These are phyloP conservation scores for Plasmodium falciparum DNA, from an alignment of 169 alveolate species.

Conservation along the genomic window DNA sequence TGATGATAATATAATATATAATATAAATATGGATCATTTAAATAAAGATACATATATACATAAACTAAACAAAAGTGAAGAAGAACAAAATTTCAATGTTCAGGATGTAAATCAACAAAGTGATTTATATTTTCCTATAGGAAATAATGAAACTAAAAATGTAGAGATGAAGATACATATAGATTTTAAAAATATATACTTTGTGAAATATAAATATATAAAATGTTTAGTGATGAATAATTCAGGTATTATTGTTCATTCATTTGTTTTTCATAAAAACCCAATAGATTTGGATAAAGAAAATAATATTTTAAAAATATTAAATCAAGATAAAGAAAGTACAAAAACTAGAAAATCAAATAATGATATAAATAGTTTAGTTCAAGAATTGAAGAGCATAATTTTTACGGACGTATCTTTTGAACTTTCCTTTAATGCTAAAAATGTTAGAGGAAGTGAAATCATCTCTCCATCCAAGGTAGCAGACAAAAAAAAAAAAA, in stretches of 20 bases:
- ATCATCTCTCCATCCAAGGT: slow-evolving; percentile 29
- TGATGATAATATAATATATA: neutral
- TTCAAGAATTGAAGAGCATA: slow-evolving; percentile 30
- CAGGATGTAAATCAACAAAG: neutral
- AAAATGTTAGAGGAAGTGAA: slow-evolving; percentile 14
- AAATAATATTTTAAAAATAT: slow-evolving; percentile 46
- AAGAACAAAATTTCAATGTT: neutral
- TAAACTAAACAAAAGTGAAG: neutral
- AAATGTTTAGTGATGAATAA: slow-evolving; percentile 69
- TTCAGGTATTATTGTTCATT: slow-evolving; percentile 36
- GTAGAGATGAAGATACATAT: slow-evolving; percentile 42
- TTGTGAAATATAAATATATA: slow-evolving; percentile 41
- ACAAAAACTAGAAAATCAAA: neutral
- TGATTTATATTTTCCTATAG: slow-evolving; percentile 1
- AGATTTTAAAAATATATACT: slow-evolving; percentile 53
- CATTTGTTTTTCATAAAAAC: slow-evolving; percentile 44
- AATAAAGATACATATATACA: neutral
- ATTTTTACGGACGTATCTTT: slow-evolving; percentile 20
- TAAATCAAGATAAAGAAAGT: slow-evolving; percentile 27
- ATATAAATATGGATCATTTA: neutral
- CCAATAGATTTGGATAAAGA: slow-evolving; percentile 22
- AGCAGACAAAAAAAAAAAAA: neutral
- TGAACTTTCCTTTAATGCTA: slow-evolving; percentile 22
- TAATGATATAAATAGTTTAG: slow-evolving; percentile 13
- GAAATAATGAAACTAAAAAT: neutral